These are phyloP conservation scores for Carpinus fangiana DNA, from an alignment of 306 rosid genomes.

Conservation along the genomic window DNA sequence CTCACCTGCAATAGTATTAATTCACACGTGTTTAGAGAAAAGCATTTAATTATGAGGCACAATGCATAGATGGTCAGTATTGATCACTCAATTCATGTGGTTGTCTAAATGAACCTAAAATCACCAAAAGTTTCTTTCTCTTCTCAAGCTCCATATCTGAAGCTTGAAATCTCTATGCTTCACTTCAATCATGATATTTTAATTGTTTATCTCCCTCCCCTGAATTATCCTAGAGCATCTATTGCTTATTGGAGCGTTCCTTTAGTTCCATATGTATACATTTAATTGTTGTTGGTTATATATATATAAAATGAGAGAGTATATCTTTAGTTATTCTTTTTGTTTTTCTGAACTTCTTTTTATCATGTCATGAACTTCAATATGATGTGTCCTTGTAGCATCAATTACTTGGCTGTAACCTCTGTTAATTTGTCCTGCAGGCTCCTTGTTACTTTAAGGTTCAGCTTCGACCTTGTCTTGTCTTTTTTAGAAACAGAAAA, in stretches of 20 bases:
- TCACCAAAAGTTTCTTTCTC: background rate
- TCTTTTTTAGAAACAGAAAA: constrained; percentile 4
- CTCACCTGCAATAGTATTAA: background rate
- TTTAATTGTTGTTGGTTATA: too few relatives aligned
- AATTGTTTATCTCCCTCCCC: background rate
- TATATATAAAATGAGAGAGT: too few relatives aligned
- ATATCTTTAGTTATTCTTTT: background rate
- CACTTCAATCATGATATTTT: background rate
- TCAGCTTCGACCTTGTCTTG: constrained; percentile 10
- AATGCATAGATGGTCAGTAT: background rate
- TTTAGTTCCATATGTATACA: background rate
- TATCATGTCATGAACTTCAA: background rate
- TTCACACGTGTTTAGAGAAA: background rate
- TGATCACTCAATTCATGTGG: background rate
- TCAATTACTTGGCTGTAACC: background rate
- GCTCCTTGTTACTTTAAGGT: constrained; percentile 28
- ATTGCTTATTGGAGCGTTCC: background rate
- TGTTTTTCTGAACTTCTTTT: background rate
- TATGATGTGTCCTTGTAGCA: background rate
- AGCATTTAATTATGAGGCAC: background rate
- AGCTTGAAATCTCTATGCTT: background rate
- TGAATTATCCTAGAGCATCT: background rate
- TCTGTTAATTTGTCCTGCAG: constrained; percentile 39
- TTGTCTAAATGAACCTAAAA: background rate
- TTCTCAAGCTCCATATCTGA: background rate